Evolutionary conservation across 495 filamentous ascomycete genomes (phyloP).

Genomic region (Neurospora sp.): DNA sequence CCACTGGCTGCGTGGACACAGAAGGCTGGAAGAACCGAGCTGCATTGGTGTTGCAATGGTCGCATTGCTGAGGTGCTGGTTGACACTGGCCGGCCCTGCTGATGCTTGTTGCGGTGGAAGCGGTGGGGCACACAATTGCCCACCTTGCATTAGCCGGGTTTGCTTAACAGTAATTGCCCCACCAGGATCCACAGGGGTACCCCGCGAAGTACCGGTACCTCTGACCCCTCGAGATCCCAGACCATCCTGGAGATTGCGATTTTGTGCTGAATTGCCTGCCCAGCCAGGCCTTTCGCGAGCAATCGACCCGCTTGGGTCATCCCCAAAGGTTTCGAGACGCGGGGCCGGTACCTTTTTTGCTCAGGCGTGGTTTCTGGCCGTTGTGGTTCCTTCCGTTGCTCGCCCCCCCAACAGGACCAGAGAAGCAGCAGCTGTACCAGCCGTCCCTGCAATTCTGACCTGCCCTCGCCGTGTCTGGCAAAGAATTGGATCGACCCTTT

Average conservation of each 20-base stretch:
- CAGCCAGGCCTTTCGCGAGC: conserved; percentile 1
- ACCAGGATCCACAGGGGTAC: conserved; percentile 3
- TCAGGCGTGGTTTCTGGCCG: conserved; percentile 1
- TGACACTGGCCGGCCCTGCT: too few relatives aligned
- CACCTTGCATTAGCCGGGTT: conserved; percentile 1
- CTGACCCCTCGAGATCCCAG: conserved; percentile 7
- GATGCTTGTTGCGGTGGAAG: too few relatives aligned
- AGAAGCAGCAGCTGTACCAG: not conserved
- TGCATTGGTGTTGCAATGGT: not conserved
- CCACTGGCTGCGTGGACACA: not conserved
- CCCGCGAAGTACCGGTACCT: conserved; percentile 24
- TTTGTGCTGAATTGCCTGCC: not conserved
- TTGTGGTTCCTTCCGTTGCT: not conserved
- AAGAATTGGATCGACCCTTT: not conserved
- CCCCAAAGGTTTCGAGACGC: conserved; percentile 24
- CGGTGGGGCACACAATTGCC: not conserved
- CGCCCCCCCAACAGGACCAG: conserved; percentile 10
- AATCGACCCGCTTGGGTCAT: conserved; percentile 18
- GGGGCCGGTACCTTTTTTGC: conserved; percentile 19
- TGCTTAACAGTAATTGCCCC: not conserved
- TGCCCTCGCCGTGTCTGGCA: not conserved
- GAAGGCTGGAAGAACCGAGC: not conserved
- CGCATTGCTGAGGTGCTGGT: too few relatives aligned
- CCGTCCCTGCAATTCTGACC: not conserved
- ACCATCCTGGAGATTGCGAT: conserved; percentile 15